These are phyloP conservation scores for Orobanche coerulescens DNA, from an alignment of 257 asterid species.

Conservation along the genomic window DNA sequence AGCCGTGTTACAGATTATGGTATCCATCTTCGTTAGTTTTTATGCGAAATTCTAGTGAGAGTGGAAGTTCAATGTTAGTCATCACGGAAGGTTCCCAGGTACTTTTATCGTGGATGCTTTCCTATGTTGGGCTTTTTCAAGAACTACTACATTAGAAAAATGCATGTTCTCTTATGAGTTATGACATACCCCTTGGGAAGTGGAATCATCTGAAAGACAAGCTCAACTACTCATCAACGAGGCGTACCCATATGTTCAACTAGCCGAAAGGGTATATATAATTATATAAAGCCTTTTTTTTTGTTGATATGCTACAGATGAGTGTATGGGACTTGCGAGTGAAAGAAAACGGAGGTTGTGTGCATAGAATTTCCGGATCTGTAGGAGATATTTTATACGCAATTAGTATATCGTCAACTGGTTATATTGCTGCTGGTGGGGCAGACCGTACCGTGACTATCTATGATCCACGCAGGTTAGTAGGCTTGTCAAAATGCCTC, in stretches of 20 bases:
- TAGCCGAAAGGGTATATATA: neutral
- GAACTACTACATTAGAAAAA: neutral
- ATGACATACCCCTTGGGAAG: too few relatives aligned
- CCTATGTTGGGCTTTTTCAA: conserved; percentile 8
- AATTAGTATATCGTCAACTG: conserved; percentile 61
- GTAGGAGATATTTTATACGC: conserved; percentile 75
- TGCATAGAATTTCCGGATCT: conserved; percentile 63
- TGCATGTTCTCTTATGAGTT: neutral
- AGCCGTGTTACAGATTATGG: conserved; percentile 56
- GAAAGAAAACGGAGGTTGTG: conserved; percentile 91
- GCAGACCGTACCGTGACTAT: conserved; percentile 82
- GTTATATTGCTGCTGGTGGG: conserved; percentile 76
- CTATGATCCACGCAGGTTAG: conserved; percentile 90
- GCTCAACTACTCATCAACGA: too few relatives aligned
- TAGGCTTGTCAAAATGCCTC: conserved; percentile 10
- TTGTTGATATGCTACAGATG: conserved; percentile 39
- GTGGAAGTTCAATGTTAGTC: conserved; percentile 54
- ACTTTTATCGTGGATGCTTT: conserved; percentile 6
- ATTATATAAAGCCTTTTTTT: conserved; percentile 3
- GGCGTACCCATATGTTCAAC: too few relatives aligned
- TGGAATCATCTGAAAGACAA: too few relatives aligned
- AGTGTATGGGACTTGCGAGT: conserved; percentile 84
- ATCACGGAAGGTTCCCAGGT: conserved; percentile 96
- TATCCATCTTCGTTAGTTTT: conserved; percentile 64
- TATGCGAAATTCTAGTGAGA: conserved; percentile 45